Evolutionary conservation across 2,329 filamentous ascomycete species (phyloP).

Genomic region (Alternaria metachromatica): DNA sequence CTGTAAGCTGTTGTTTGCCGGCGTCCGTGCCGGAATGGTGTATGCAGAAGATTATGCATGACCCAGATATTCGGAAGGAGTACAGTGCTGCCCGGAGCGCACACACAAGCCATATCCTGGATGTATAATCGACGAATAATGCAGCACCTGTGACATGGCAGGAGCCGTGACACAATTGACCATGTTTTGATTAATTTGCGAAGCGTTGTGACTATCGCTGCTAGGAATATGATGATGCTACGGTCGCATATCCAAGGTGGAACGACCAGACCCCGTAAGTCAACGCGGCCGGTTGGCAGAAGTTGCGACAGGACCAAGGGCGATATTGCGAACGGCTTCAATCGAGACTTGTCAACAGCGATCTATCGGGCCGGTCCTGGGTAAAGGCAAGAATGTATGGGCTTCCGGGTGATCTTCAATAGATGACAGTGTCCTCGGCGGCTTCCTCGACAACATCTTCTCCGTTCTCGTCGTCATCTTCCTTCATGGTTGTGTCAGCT

Average conservation of each 20-base stretch:
- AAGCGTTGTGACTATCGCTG: neutral
- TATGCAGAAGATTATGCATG: neutral
- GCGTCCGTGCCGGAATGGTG: conserved; percentile 24
- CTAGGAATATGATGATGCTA: neutral
- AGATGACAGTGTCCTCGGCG: conserved; percentile 90
- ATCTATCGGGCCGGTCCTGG: neutral
- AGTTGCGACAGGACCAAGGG: neutral
- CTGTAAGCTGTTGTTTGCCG: conserved; percentile 14
- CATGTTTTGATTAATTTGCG: neutral
- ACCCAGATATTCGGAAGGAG: neutral
- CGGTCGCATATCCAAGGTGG: neutral
- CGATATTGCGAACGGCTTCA: neutral
- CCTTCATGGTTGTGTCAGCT: conserved; percentile 48
- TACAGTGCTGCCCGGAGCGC: neutral
- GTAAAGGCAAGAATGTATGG: neutral
- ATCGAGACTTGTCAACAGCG: neutral
- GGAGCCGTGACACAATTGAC: neutral
- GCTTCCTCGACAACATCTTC: conserved; percentile 79
- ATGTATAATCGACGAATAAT: neutral
- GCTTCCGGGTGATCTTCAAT: conserved; percentile 60
- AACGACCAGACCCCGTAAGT: neutral
- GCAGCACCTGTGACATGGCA: neutral
- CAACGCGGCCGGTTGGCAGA: neutral
- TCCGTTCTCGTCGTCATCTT: conserved; percentile 70
- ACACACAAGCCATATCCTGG: neutral